Percentiles rank a stretch among this genome's conserved stretches.
Evolutionary conservation across 192 early-diverging fungal genomes (phyloP).

Genomic region (Coemansia sp.): DNA sequence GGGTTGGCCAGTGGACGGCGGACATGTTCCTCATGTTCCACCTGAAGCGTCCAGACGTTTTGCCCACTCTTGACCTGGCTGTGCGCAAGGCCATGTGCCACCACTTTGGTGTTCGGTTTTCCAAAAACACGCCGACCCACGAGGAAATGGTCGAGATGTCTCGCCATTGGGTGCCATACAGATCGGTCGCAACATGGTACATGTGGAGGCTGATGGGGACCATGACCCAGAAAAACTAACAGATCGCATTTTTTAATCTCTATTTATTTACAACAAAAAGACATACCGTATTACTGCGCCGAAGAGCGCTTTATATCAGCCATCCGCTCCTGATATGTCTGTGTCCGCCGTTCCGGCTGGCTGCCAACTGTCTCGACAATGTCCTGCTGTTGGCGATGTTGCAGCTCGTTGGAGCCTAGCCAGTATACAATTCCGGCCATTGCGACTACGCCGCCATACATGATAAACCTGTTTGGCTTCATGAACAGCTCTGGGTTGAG

Average conservation of each 20-base stretch:
- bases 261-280: conserved; percentile 5
- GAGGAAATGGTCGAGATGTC: conserved; percentile 60
- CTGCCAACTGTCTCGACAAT: conserved; percentile 1
- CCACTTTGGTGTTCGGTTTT: conserved; percentile 60
- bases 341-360: conserved; percentile 11
- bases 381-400: conserved; percentile 22
- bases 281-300: not conserved
- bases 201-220: conserved; percentile 61
- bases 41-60: conserved; percentile 65
- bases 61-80: conserved; percentile 67
- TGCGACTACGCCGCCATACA: conserved; percentile 41
- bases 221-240: conserved; percentile 45
- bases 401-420: conserved; percentile 42
- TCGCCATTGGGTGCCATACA: conserved; percentile 64
- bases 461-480: conserved; percentile 48
- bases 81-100: conserved; percentile 64
- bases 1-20: conserved; percentile 71
- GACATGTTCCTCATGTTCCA: conserved; percentile 79
- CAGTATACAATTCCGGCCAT: conserved; percentile 39
- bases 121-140: conserved; percentile 52
- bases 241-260: conserved; percentile 11
- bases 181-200: conserved; percentile 63
- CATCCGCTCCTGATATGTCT: conserved; percentile 49
- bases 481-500: conserved; percentile 54
- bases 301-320: conserved; percentile 36